Base-by-base conservation (phyloP, 2,329 filamentous ascomycete species). In the Acrodontium crateriforme region DNA sequence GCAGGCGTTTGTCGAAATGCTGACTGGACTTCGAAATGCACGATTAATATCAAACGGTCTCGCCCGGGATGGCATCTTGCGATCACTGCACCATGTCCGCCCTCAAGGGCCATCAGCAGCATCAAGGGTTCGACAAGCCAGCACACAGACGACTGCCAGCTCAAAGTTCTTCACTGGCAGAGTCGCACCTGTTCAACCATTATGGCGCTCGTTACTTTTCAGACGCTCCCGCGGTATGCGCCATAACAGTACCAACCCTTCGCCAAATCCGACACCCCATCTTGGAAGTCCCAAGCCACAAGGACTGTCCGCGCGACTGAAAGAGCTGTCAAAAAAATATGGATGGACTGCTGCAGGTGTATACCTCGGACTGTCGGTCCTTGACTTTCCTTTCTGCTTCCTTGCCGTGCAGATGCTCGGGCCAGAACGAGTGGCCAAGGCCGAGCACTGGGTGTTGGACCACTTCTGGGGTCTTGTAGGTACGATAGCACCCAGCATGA, bases 351-450 rank as follows among this genome's bases (percentile, higher is more conserved):
- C 85, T 1, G 56, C 94, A 4, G 87, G 84, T n/a, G 81, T 98
- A 9, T 98, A 98, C 55, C 56, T 94, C 8, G 65, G 65, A 1
- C 59, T 98, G 30, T 85, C 80, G 22, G 78, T 80, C 19, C 59
- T 93, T 28, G 89, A 98, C 57, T 92, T 95, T 40, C 89, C 89
- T 1, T 81, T 95, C 51, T 95, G 87, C 59, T 98, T 93, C 59
- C 58, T 92, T 30, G 72, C 89, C 7, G 89, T 98, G 25, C 71
- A 77, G 32, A 61, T 74, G 28, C 67, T 93, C 2, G 89, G 89
- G 10, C 80, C 81, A 0, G 89, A 98, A 15, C 71, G 70, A 30
- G 89, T 98, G 46, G 85, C 83, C 66, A 56, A 61, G 60, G 63
- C 59, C 42, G 81, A 89, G 52, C 68, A 84, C 33, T 65, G 61